phyloP scores from a whole-genome alignment of 352 stramenopile genomes.

The Phytophthora sp. region DNA sequence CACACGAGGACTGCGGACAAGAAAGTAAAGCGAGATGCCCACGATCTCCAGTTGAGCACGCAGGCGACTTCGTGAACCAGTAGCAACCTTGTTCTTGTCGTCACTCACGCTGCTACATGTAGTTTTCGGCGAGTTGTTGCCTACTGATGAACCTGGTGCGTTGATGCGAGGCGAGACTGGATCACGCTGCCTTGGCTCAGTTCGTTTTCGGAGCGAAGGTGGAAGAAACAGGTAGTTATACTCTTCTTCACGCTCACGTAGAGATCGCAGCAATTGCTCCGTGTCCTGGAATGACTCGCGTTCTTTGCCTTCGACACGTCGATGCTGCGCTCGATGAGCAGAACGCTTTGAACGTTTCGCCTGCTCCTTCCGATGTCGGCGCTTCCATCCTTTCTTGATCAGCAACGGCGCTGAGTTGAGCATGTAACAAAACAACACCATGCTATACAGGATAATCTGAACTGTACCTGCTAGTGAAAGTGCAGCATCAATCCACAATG shows the following conservation, averaged over 20 bases:
- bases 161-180: slow-evolving; percentile 12
- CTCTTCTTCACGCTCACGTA: slow-evolving; percentile 66
- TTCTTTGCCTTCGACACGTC: slow-evolving; percentile 37
- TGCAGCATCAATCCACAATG: slow-evolving; percentile 40
- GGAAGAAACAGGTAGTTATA: slow-evolving; percentile 71
- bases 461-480: slow-evolving; percentile 56
- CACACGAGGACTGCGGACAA: slow-evolving; percentile 58
- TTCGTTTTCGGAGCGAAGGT: slow-evolving; percentile 22
- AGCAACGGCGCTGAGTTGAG: slow-evolving; percentile 70
- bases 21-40: slow-evolving; percentile 56
- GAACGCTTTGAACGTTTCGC: slow-evolving; percentile 50
- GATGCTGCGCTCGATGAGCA: slow-evolving; percentile 37
- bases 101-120: background rate
- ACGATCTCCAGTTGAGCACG: slow-evolving; percentile 38
- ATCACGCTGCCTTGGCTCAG: background rate
- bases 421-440: slow-evolving; percentile 65
- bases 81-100: background rate
- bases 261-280: slow-evolving; percentile 59
- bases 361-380: slow-evolving; percentile 50
- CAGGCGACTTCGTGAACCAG: slow-evolving; percentile 4
- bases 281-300: slow-evolving; percentile 70
- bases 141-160: background rate
- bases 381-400: slow-evolving; percentile 77
- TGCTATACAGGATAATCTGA: slow-evolving; percentile 56
- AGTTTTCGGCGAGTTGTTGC: slow-evolving; percentile 4